phyloP scores from a whole-genome alignment of 495 filamentous ascomycete genomes.

The Penicillium soppii region DNA sequence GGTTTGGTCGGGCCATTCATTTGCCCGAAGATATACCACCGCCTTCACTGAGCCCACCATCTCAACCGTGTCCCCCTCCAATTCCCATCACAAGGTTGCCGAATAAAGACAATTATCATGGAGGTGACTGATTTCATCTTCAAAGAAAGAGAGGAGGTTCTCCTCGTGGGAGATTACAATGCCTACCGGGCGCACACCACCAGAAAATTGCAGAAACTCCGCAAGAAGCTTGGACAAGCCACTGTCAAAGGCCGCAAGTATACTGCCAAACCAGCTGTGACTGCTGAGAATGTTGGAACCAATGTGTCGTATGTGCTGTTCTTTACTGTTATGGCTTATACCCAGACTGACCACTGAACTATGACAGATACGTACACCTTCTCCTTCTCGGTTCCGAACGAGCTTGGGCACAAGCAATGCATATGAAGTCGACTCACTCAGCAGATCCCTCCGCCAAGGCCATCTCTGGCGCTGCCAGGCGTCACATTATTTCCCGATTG shows the following conservation, averaged over 20 bases:
- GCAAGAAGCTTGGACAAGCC: constrained; percentile 78
- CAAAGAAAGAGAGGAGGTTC: constrained; percentile 71
- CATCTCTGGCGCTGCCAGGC: constrained; percentile 73
- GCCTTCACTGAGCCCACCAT: constrained; percentile 21
- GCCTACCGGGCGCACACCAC: constrained; percentile 79
- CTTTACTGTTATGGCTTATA: background rate
- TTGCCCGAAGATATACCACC: constrained; percentile 42
- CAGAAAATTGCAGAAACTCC: constrained; percentile 76
- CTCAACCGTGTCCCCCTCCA: constrained; percentile 19
- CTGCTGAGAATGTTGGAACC: constrained; percentile 69
- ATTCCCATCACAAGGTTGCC: constrained; percentile 7
- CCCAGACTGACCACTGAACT: constrained; percentile 15
- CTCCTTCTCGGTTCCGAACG: constrained; percentile 84
- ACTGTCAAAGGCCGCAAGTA: constrained; percentile 86
- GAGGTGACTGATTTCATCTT: constrained; percentile 86
- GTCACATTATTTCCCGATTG: constrained; percentile 84
- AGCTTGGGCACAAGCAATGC: constrained; percentile 95
- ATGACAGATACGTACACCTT: constrained; percentile 69
- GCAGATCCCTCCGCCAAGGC: constrained; percentile 68
- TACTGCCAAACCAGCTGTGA: constrained; percentile 66
- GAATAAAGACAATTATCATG: constrained; percentile 52
- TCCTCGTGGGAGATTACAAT: constrained; percentile 85
- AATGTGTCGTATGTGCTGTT: constrained; percentile 67
- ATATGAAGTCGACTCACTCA: constrained; percentile 81
- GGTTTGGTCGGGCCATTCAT: constrained; percentile 33